Base-by-base conservation (phyloP, 208 protist species). In the Willaertia magna region DNA sequence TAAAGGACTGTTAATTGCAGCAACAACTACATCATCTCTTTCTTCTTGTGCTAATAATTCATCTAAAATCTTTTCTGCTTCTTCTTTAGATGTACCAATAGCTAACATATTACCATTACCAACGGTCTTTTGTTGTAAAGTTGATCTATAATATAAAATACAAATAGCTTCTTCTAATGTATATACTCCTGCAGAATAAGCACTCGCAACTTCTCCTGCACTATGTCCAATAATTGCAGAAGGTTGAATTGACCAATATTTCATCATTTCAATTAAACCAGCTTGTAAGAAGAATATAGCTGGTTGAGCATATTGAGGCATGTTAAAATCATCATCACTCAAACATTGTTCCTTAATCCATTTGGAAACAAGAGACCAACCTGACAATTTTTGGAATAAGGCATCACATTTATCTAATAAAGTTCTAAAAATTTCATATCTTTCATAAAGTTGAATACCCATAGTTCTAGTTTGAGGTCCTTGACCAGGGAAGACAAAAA, bases 401-500 rank as follows among this genome's bases (percentile, higher is more conserved):
- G 6, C 12, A 30, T 91, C 89, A 78, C 86, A 91, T 42, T 85
- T 59, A 12, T 89, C 67, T n/a, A 91, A 47, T 6, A 59, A 74
- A 9, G n/a, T 43, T 40, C 84, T 75, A 59, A 91, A 91, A 49
- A 59, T 79, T 20, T 39, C 74, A 78, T 85, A 86, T 20, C 46
- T 74, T 1, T 86, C 30, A 74, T 87, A 91, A 12, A 91, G 89
- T 47, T 52, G 76, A 26, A 87, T 85, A 44, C 90, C 89, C 90
- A 91, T 91, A 22, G 82, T 86, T 22, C 81, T 44, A 42, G 85
- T 89, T 48, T 91, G 89, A 42, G 89, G 79, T 26, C 90, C 90
- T 83, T 92, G 90, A 42, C 90, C 90, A 4, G 87, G 44, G 59
- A 92, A 91, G 0, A 91, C 51, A 79, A 87, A 89, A 9, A 86